Evolutionary conservation across 768 basidiomycete genomes (phyloP).

Genomic region (Agaricus blazei): DNA sequence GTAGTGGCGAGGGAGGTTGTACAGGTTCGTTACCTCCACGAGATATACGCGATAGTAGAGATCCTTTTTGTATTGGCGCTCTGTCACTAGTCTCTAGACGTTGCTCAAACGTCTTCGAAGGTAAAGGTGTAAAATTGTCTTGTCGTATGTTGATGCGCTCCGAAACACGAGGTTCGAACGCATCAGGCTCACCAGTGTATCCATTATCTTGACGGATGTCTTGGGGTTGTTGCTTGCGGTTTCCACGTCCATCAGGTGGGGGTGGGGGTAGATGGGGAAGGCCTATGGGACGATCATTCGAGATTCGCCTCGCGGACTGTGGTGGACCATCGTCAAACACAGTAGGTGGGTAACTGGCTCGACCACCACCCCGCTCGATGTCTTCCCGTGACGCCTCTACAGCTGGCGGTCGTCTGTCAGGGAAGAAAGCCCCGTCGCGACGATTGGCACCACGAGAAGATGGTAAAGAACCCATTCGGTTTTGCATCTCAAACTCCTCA

Average conservation of each 20-base stretch:
- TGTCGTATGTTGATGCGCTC: conserved; percentile 11
- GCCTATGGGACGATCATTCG: conserved; percentile 3
- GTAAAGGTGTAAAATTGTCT: background rate
- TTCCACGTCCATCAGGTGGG: background rate
- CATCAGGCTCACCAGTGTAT: conserved; percentile 10
- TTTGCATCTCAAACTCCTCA: background rate
- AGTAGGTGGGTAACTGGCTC: background rate
- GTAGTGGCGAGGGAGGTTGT: background rate
- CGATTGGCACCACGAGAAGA: conserved; percentile 2
- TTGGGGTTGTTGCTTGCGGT: conserved; percentile 2
- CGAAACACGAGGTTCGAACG: conserved; percentile 5
- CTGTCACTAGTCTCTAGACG: background rate
- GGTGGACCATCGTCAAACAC: background rate
- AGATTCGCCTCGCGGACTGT: background rate
- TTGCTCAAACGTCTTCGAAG: conserved; percentile 7
- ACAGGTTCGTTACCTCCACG: conserved; percentile 1
- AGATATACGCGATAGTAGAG: conserved; percentile 9
- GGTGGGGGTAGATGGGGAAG: background rate
- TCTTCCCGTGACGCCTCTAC: background rate
- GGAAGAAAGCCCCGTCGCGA: conserved; percentile 1
- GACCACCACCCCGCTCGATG: background rate
- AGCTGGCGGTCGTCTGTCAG: background rate
- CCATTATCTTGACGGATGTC: conserved; percentile 3
- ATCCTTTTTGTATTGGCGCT: background rate
- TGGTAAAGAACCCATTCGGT: background rate